These are phyloP conservation scores for Ganoderma sinense DNA, from an alignment of 1,284 basidiomycete genomes.

Conservation along the genomic window DNA sequence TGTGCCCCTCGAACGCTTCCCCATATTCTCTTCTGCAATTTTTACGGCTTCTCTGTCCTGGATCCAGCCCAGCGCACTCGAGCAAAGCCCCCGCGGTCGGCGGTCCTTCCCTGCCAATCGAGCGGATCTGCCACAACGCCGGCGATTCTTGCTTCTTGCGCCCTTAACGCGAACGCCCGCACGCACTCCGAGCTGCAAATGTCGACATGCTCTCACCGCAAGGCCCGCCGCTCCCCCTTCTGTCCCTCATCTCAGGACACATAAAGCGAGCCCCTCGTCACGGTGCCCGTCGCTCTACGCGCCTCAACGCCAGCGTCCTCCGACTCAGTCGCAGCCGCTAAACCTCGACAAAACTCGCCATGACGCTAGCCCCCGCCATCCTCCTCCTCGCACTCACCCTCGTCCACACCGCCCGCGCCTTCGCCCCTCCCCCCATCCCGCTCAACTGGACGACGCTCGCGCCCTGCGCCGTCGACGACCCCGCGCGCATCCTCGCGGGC, in stretches of 20 bases:
- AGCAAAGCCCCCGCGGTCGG: neutral
- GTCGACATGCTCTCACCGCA: neutral
- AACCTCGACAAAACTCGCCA: neutral
- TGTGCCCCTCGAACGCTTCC: neutral
- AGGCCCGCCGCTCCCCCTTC: neutral
- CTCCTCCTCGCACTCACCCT: conserved; percentile 17
- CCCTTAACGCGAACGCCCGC: neutral
- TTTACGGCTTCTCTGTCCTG: neutral
- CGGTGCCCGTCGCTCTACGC: neutral
- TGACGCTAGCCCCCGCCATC: neutral
- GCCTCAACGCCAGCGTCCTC: neutral
- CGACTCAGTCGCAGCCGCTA: neutral
- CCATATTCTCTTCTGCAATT: neutral
- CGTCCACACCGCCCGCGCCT: conserved; percentile 12
- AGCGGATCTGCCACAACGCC: conserved; percentile 1
- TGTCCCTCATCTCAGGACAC: neutral
- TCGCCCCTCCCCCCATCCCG: conserved; percentile 17
- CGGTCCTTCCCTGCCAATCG: neutral
- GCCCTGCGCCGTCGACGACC: conserved; percentile 33
- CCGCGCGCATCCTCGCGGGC: conserved; percentile 29
- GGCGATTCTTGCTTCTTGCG: neutral
- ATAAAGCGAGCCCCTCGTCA: neutral
- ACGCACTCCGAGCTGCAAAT: neutral
- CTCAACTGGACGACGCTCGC: conserved; percentile 31
- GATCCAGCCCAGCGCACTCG: neutral